Conservation (phyloP, 345 rosid genomes). For the Salix koriyanagi region DNA sequence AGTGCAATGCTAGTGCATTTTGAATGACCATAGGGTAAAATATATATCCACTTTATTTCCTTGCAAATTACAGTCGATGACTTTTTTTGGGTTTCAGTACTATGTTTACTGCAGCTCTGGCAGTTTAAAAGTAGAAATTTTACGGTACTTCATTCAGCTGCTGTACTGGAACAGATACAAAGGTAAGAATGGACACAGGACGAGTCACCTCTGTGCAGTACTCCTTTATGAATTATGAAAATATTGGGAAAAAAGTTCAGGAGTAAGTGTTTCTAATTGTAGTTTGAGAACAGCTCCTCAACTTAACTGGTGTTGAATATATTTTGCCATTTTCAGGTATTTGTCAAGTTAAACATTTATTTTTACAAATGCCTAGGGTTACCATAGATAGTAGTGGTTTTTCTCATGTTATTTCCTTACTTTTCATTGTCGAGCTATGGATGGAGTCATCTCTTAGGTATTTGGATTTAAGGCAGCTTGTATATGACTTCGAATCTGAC, state of each 20-base stretch:
- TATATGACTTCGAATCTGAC: neutral
- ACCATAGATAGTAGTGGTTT: neutral
- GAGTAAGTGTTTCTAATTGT: constrained; percentile 5
- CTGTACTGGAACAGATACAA: constrained; percentile 9
- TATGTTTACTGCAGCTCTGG: neutral
- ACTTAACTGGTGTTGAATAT: neutral
- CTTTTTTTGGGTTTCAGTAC: constrained; percentile 12
- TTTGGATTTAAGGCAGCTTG: neutral
- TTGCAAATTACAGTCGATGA: neutral
- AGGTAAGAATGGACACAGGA: neutral
- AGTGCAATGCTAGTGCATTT: neutral
- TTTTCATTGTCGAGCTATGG: neutral
- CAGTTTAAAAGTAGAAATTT: constrained; percentile 2
- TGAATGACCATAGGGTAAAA: neutral
- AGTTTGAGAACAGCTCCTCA: constrained; percentile 6
- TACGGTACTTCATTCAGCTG: neutral
- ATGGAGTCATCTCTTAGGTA: neutral
- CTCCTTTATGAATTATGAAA: neutral
- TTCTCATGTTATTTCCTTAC: neutral
- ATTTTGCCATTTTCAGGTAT: neutral
- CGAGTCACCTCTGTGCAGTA: neutral
- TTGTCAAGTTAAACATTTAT: neutral
- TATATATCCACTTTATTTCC: neutral
- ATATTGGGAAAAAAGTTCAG: neutral
- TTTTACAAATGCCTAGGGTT: neutral